Base-by-base conservation (phyloP, 495 filamentous ascomycete species). In the Annulohypoxylon maeteangense region DNA sequence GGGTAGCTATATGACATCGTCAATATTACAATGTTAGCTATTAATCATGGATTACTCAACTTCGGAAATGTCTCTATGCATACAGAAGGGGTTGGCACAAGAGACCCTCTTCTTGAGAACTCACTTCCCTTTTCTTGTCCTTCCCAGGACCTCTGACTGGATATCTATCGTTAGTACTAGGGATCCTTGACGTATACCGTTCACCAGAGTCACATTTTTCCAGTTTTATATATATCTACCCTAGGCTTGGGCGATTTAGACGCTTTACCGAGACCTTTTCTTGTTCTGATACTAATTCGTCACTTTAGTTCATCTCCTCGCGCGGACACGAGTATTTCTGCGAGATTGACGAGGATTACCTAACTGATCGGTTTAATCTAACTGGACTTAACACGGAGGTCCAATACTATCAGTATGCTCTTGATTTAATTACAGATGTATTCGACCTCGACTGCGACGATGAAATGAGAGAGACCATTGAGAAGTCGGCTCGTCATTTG, bases 391-490 rank as follows among this genome's bases (percentile, higher is more conserved):
- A 98, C 79, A 93, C 93, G 32, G 95, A 99, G 78, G 95, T 99
- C 4, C 91, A 95, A 66, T 97, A 98, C 85, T 99, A 99, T 76
- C 95, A 99, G 79, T 96, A 98, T 87, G 96, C 95, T 10, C 87
- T 99, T 27, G 95, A 99, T 77, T 88, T 99, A n/a, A 92, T 99
- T 54, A 99, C 96, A n/a, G 95, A 99, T 76, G 95, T 98, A 47
- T 99, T 99, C 79, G 95, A 99, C 74, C 90, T 98, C 75, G 95
- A 99, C 80, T 97, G 95, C 79, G 94, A 98, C 76, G 96, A 98
- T 79, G 95, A 98, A 55, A 94, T 98, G 86, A 89, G 95, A 42
- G 95, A 98, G 82, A 93, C 93, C 74, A 98, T 99, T 56, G 95
- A 99, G 80, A 98, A 98, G 81, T 97, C 93, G 25, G 95, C 95